phyloP scores from a whole-genome alignment of 495 filamentous ascomycete genomes.

The Penicillium atrosanguineum region DNA sequence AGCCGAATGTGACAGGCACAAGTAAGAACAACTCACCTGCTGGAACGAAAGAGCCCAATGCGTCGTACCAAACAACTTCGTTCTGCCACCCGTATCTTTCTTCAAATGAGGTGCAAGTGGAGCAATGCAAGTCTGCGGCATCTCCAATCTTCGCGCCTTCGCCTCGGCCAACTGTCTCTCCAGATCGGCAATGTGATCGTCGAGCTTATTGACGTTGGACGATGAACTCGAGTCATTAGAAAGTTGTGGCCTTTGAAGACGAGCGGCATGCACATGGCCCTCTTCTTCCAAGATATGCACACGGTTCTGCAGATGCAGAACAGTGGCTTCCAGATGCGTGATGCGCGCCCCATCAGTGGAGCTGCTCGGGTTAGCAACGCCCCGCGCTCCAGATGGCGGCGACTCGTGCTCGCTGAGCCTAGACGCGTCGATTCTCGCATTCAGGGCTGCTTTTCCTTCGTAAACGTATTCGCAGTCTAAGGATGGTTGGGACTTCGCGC shows the following conservation, averaged over 20 bases:
- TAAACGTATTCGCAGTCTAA: slow-evolving; percentile 23
- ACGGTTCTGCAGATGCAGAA: slow-evolving; percentile 17
- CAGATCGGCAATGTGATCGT: neutral
- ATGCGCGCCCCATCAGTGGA: slow-evolving; percentile 6
- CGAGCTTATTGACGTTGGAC: neutral
- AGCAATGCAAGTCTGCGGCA: slow-evolving; percentile 14
- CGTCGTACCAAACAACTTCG: slow-evolving; percentile 42
- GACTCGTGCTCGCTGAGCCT: slow-evolving; percentile 4
- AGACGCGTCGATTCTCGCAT: slow-evolving; percentile 5
- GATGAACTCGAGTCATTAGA: neutral
- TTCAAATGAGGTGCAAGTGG: slow-evolving; percentile 17
- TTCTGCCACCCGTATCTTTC: slow-evolving; percentile 20
- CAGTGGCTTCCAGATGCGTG: slow-evolving; percentile 12
- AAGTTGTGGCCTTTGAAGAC: too few species aligned
- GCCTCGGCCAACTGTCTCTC: neutral
- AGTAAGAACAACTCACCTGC: slow-evolving; percentile 29
- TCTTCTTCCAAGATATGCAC: slow-evolving; percentile 13
- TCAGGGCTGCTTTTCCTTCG: slow-evolving; percentile 18
- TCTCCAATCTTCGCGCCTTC: neutral
- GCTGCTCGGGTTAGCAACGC: neutral
- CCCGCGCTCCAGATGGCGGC: neutral
- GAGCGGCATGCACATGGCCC: neutral
- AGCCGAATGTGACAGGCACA: neutral
- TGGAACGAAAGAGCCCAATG: slow-evolving; percentile 37
- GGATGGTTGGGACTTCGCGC: slow-evolving; percentile 28